These are phyloP conservation scores for Collybia sordida DNA, from an alignment of 768 basidiomycete genomes.

Conservation along the genomic window DNA sequence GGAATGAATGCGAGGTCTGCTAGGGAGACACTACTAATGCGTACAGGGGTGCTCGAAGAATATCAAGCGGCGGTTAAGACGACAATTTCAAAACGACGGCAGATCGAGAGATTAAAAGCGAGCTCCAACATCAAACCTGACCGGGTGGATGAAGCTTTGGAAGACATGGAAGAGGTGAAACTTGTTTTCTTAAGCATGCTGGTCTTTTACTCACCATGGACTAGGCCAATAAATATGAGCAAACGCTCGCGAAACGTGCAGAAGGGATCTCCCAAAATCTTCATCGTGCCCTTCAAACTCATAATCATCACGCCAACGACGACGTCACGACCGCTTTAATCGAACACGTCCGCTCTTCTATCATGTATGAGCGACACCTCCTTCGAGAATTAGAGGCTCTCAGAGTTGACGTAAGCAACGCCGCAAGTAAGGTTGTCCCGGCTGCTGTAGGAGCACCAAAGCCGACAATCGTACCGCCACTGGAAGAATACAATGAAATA, in stretches of 20 bases:
- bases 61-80: conserved; percentile 91
- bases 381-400: conserved; percentile 88
- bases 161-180: conserved; percentile 87
- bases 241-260: conserved; percentile 79
- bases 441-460: conserved; percentile 53
- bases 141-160: conserved; percentile 86
- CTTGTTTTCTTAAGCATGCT: conserved; percentile 1
- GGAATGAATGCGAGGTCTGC: conserved; percentile 96
- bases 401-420: conserved; percentile 68
- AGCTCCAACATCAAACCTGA: conserved; percentile 85
- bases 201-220: conserved; percentile 10
- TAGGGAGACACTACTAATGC: conserved; percentile 89
- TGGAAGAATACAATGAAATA: conserved; percentile 58
- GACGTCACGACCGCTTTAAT: conserved; percentile 89
- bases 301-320: conserved; percentile 85
- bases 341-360: conserved; percentile 88
- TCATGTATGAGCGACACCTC: conserved; percentile 89
- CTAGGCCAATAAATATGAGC: conserved; percentile 90
- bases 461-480: conserved; percentile 58
- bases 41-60: conserved; percentile 90
- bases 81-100: conserved; percentile 88
- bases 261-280: conserved; percentile 93
- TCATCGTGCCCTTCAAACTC: conserved; percentile 80
- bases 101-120: conserved; percentile 86
- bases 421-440: conserved; percentile 57